Evolutionary conservation across 2,329 filamentous ascomycete species (phyloP).

Genomic region (Neurospora crassa): DNA sequence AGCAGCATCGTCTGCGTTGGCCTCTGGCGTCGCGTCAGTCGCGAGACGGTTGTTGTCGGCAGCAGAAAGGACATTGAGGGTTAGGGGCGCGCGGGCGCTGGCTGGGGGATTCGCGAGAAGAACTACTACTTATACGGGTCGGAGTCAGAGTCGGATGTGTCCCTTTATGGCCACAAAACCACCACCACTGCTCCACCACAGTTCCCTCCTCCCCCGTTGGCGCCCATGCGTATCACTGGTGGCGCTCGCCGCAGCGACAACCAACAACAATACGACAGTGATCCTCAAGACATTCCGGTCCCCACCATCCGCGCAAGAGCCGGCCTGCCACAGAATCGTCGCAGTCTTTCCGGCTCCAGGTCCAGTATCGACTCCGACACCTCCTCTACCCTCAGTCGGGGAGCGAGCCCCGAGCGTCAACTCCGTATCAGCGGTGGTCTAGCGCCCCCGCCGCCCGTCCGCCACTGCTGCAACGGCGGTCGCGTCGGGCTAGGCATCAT

Average conservation of each 20-base stretch:
- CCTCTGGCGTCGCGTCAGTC: slow-evolving; percentile 17
- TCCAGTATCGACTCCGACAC: slow-evolving; percentile 13
- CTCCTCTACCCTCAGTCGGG: slow-evolving; percentile 3
- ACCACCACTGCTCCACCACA: slow-evolving; percentile 5
- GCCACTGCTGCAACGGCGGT: slow-evolving; percentile 5
- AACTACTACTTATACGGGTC: slow-evolving; percentile 5
- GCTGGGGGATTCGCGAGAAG: slow-evolving; percentile 4
- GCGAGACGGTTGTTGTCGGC: slow-evolving; percentile 2
- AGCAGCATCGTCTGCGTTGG: slow-evolving; percentile 14
- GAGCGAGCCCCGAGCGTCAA: not conserved
- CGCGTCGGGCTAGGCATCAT: not conserved
- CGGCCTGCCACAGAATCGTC: slow-evolving; percentile 2
- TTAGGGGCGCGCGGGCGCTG: slow-evolving; percentile 19
- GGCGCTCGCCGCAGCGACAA: not conserved
- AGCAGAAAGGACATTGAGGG: slow-evolving; percentile 14
- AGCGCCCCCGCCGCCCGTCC: slow-evolving; percentile 1
- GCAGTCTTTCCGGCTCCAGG: slow-evolving; percentile 5
- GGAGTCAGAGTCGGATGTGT: slow-evolving; percentile 11
- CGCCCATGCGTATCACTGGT: slow-evolving; percentile 12
- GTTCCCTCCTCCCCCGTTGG: slow-evolving; percentile 17
- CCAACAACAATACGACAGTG: not conserved
- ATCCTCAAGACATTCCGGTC: not conserved
- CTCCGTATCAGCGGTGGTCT: slow-evolving; percentile 3
- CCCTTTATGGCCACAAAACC: slow-evolving; percentile 9
- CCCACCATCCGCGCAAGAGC: slow-evolving; percentile 4